These are phyloP conservation scores for Fraxinus velutina DNA, from an alignment of 305 asterid species.

Conservation along the genomic window DNA sequence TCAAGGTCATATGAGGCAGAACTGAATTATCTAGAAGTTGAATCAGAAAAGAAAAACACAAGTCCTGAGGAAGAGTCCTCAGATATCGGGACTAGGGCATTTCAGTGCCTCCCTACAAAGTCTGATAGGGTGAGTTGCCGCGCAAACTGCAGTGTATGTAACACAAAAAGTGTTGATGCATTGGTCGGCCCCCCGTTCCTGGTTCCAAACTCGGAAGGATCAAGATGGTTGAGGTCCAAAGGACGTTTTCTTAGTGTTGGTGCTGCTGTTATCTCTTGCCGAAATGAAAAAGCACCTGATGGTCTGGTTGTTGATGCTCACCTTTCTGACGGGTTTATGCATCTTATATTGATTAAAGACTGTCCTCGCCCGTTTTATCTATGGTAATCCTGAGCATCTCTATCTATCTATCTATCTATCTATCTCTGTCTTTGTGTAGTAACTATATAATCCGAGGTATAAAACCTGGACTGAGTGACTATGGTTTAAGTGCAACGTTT, in stretches of 20 bases:
- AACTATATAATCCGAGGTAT: not conserved
- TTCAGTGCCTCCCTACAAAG: constrained; percentile 45
- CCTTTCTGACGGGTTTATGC: constrained; percentile 92
- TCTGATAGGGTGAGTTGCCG: constrained; percentile 50
- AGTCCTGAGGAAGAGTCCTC: constrained; percentile 38
- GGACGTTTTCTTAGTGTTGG: constrained; percentile 84
- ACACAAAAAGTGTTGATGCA: constrained; percentile 31
- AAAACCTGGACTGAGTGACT: not conserved
- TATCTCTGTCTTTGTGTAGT: not conserved
- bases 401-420: too few species aligned
- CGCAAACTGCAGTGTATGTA: constrained; percentile 74
- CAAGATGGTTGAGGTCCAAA: constrained; percentile 66
- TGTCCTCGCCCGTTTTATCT: constrained; percentile 82
- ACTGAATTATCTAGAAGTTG: constrained; percentile 70
- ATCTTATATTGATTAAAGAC: constrained; percentile 71
- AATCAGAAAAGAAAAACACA: constrained; percentile 39
- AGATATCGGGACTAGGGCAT: constrained; percentile 30
- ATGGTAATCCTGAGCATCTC: constrained; percentile 39
- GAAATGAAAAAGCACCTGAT: constrained; percentile 89
- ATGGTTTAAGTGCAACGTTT: not conserved
- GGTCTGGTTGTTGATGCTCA: constrained; percentile 97
- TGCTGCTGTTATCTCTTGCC: constrained; percentile 93
- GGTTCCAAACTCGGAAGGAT: constrained; percentile 38
- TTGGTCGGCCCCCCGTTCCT: constrained; percentile 29
- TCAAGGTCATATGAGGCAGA: constrained; percentile 90